A percentile compares a stretch with the other conserved stretches of the same genome.
These are phyloP conservation scores for Begonia peltatifolia DNA, from an alignment of 306 rosid genomes.

Conservation along the genomic window DNA sequence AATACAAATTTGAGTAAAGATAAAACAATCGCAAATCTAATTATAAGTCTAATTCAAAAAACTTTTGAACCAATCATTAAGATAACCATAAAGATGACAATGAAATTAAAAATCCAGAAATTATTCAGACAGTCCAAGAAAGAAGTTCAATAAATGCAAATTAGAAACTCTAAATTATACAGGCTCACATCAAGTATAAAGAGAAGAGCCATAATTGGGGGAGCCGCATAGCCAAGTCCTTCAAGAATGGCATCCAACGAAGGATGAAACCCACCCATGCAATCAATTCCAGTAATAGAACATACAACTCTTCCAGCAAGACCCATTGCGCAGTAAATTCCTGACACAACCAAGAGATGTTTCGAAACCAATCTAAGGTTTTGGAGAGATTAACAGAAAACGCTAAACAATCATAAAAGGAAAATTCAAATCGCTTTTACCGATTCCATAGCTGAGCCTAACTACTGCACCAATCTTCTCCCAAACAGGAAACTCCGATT, in stretches of 20 bases:
- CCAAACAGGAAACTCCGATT: conserved; percentile 82
- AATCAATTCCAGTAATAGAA: conserved; percentile 70
- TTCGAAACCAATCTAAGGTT: too few species aligned
- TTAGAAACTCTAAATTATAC: background rate
- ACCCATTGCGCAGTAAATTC: conserved; percentile 94
- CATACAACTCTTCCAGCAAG: conserved; percentile 75
- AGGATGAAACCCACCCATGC: conserved; percentile 68
- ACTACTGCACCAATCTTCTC: conserved; percentile 89
- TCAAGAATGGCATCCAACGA: conserved; percentile 67
- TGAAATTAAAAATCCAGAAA: background rate
- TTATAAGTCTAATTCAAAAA: too few species aligned
- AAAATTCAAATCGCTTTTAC: conserved; percentile 17
- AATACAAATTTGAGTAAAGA: too few species aligned
- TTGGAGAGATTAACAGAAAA: background rate
- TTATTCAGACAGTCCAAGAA: background rate
- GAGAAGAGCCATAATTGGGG: conserved; percentile 93
- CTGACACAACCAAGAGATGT: conserved; percentile 18
- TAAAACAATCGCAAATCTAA: too few species aligned
- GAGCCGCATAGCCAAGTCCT: conserved; percentile 88
- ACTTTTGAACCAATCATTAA: too few species aligned
- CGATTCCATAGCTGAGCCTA: conserved; percentile 85
- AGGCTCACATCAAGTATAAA: conserved; percentile 76
- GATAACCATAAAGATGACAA: too few species aligned
- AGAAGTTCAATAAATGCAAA: background rate
- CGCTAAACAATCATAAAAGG: background rate